These are phyloP conservation scores for Pseudodiploospora longispora DNA, from an alignment of 2,329 filamentous ascomycete species.

Conservation along the genomic window DNA sequence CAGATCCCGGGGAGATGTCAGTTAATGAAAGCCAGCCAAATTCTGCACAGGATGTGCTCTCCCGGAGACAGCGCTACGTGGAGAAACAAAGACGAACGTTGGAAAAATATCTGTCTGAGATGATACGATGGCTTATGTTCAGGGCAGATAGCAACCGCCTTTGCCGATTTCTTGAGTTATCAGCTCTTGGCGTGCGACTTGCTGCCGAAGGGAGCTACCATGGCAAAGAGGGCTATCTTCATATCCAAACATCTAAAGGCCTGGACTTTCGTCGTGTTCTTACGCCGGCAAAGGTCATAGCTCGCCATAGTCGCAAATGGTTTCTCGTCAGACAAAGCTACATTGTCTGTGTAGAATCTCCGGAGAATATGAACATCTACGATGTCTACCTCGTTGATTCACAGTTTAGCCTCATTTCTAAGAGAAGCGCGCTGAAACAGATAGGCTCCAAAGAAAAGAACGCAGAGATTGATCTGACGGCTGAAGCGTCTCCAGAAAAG, in stretches of 20 bases:
- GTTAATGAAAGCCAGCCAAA: constrained; percentile 34
- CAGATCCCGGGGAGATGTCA: constrained; percentile 38
- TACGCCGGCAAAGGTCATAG: constrained; percentile 69
- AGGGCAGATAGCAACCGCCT: constrained; percentile 89
- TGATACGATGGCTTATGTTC: constrained; percentile 97
- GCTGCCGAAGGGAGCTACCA: constrained; percentile 96
- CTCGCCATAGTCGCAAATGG: constrained; percentile 87
- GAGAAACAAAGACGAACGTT: constrained; percentile 78
- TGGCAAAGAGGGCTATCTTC: constrained; percentile 89
- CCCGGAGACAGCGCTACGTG: constrained; percentile 52
- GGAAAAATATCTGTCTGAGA: constrained; percentile 83
- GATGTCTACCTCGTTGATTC: constrained; percentile 96
- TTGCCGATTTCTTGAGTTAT: constrained; percentile 92
- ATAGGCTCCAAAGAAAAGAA: constrained; percentile 53
- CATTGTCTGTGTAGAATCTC: constrained; percentile 95
- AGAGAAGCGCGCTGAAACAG: constrained; percentile 49
- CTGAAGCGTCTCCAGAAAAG: constrained; percentile 36
- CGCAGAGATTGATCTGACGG: constrained; percentile 33
- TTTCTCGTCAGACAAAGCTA: constrained; percentile 98
- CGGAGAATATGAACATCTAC: constrained; percentile 97
- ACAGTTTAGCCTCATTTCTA: constrained; percentile 74
- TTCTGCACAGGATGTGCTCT: constrained; percentile 40
- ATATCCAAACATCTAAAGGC: constrained; percentile 86
- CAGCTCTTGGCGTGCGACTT: constrained; percentile 83
- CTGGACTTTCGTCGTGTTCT: constrained; percentile 77